These are phyloP conservation scores for Cordyceps tenuipes DNA, from an alignment of 2,329 filamentous ascomycete genomes.

Conservation along the genomic window DNA sequence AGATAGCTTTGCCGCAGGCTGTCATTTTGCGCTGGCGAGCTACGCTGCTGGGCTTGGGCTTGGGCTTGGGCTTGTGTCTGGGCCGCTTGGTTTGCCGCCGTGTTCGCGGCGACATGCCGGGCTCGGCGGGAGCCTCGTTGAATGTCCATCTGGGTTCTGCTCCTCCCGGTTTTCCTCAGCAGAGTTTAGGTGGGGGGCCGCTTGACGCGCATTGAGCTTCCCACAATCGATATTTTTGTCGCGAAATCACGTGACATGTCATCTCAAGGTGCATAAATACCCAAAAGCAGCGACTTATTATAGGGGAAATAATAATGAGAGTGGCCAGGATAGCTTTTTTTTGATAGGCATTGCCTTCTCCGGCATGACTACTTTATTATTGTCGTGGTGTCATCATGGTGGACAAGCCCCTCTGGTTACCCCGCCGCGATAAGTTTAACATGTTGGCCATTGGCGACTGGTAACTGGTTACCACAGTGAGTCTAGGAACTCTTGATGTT, in stretches of 20 bases:
- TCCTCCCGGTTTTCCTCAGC: background rate
- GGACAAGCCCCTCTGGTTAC: too few species aligned
- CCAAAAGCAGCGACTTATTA: too few species aligned
- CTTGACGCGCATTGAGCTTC: background rate
- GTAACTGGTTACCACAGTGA: too few species aligned
- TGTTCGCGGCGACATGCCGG: constrained; percentile 22
- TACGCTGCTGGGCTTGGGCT: constrained; percentile 11
- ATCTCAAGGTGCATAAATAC: too few species aligned
- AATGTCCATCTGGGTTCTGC: constrained; percentile 20
- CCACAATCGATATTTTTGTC: background rate
- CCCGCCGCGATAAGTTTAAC: too few species aligned
- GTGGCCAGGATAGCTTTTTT: background rate
- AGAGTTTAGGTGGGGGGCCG: background rate
- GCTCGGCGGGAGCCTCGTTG: constrained; percentile 23
- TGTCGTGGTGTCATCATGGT: background rate
- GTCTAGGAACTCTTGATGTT: too few species aligned
- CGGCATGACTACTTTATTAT: background rate
- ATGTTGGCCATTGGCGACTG: too few species aligned
- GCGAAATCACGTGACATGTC: constrained; percentile 7
- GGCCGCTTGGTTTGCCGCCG: constrained; percentile 13
- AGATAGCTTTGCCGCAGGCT: background rate
- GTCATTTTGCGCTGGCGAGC: background rate
- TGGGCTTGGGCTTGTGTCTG: constrained; percentile 11
- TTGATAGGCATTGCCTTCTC: background rate
- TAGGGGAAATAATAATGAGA: background rate